Percentiles rank a stretch among this genome's conserved stretches.
These are phyloP conservation scores for Wallacemonas sp. DNA, from an alignment of 208 protist species.

Conservation along the genomic window DNA sequence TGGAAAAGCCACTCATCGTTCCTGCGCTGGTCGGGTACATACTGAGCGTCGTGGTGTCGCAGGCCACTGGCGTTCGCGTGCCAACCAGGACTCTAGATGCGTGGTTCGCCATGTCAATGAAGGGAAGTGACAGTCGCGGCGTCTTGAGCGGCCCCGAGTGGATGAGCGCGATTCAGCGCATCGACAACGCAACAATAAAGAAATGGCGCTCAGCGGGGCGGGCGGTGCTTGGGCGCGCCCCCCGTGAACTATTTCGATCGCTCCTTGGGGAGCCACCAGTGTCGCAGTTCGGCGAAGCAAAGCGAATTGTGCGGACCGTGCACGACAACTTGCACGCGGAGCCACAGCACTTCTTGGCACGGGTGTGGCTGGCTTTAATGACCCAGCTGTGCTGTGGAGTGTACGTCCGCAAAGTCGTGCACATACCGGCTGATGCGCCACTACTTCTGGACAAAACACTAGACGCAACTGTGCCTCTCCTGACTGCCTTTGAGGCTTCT, in stretches of 20 bases:
- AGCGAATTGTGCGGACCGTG: not conserved
- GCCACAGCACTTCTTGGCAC: not conserved
- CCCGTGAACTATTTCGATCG: not conserved
- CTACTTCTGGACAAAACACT: not conserved
- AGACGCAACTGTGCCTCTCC: not conserved
- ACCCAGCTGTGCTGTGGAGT: not conserved
- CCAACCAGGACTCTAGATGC: slow-evolving; percentile 25
- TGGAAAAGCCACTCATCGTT: slow-evolving; percentile 30
- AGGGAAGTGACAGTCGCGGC: not conserved
- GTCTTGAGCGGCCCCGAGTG: slow-evolving; percentile 12
- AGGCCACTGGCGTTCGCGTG: slow-evolving; percentile 26
- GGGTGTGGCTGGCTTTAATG: not conserved
- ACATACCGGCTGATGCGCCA: not conserved
- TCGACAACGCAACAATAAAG: slow-evolving; percentile 9
- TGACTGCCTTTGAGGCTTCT: not conserved
- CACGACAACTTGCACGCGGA: not conserved
- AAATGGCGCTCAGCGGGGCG: not conserved
- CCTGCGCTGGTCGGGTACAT: slow-evolving; percentile 31
- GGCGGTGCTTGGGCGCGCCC: not conserved
- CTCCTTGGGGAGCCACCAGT: not conserved
- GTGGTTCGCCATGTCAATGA: slow-evolving; percentile 7
- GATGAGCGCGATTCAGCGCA: slow-evolving; percentile 18
- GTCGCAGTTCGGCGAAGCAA: not conserved
- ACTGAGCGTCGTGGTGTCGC: slow-evolving; percentile 23
- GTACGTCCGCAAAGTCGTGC: not conserved